phyloP scores from a whole-genome alignment of 257 asterid genomes.

The Verbena officinalis region DNA sequence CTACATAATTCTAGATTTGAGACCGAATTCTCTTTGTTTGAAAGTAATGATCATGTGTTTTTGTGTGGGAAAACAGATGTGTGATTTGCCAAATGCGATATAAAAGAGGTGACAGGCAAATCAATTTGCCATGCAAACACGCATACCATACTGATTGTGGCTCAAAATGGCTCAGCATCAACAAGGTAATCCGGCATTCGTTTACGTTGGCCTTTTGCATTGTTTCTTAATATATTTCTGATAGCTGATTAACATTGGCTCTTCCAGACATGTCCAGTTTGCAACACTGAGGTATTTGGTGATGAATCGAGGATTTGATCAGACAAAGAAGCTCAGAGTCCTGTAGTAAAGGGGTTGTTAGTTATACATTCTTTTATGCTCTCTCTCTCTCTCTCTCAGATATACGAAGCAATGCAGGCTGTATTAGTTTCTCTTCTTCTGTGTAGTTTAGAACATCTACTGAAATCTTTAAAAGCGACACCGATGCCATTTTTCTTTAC shows the following conservation, averaged over 20 bases:
- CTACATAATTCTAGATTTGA: too few relatives aligned
- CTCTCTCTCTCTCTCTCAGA: slow-evolving; percentile 28
- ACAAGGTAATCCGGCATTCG: slow-evolving; percentile 55
- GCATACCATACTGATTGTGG: slow-evolving; percentile 82
- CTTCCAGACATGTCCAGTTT: slow-evolving; percentile 82
- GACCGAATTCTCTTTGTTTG: too few relatives aligned
- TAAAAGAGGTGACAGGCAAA: slow-evolving; percentile 81
- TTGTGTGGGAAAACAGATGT: slow-evolving; percentile 56
- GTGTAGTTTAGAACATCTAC: slow-evolving; percentile 33
- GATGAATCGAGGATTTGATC: slow-evolving; percentile 47
- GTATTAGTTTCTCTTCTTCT: slow-evolving; percentile 25
- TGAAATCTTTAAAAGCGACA: slow-evolving; percentile 22
- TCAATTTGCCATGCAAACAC: slow-evolving; percentile 83
- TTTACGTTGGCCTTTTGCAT: background rate
- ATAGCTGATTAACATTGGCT: slow-evolving; percentile 14
- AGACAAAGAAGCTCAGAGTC: slow-evolving; percentile 12
- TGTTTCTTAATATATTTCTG: slow-evolving; percentile 3
- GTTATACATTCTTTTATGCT: slow-evolving; percentile 28
- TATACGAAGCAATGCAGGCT: slow-evolving; percentile 40
- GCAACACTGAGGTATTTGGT: slow-evolving; percentile 75
- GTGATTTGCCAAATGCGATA: slow-evolving; percentile 93
- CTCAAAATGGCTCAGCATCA: slow-evolving; percentile 93
- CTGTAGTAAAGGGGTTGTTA: slow-evolving; percentile 22
- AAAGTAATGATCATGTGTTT: slow-evolving; percentile 10
- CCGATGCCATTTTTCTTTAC: slow-evolving; percentile 22